Evolutionary conservation across 2,329 filamentous ascomycete genomes (phyloP).

Genomic region (Sporothrix inflata): DNA sequence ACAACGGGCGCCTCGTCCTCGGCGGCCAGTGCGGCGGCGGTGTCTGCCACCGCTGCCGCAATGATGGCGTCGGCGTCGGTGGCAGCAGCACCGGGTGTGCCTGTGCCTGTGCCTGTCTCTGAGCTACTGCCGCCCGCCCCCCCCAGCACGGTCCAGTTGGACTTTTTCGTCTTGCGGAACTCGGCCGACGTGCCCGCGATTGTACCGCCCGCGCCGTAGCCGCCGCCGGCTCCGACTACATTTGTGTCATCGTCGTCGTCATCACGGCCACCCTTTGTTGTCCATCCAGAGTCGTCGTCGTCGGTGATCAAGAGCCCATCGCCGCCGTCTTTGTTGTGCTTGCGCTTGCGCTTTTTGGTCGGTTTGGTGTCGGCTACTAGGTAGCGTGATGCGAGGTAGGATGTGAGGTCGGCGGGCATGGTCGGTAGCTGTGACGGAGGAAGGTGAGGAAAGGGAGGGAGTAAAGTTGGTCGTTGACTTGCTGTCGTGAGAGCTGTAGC

Average conservation of each 20-base stretch:
- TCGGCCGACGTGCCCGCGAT: conserved; percentile 59
- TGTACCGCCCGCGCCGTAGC: conserved; percentile 43
- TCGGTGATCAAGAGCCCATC: conserved; percentile 65
- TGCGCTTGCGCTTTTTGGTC: conserved; percentile 67
- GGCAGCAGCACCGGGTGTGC: conserved; percentile 43
- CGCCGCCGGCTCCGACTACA: conserved; percentile 44
- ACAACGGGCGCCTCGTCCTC: conserved; percentile 56
- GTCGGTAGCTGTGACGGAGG: background rate
- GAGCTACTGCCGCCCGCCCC: conserved; percentile 40
- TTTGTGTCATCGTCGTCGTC: conserved; percentile 49
- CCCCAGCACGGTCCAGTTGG: conserved; percentile 75
- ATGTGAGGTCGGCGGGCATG: conserved; percentile 68
- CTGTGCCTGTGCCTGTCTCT: conserved; percentile 36
- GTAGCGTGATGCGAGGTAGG: conserved; percentile 91
- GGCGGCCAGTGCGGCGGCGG: conserved; percentile 52
- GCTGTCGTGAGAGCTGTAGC: background rate
- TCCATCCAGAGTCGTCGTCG: conserved; percentile 63
- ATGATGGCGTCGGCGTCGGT: conserved; percentile 80
- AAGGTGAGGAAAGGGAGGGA: background rate
- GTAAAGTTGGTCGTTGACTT: background rate
- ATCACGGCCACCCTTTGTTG: conserved; percentile 40
- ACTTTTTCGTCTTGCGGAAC: conserved; percentile 77
- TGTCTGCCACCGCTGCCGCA: conserved; percentile 70
- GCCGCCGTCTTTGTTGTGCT: conserved; percentile 45
- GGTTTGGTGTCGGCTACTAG: conserved; percentile 68